phyloP scores from a whole-genome alignment of 2,329 filamentous ascomycete genomes.

The Fusarium agapanthi region DNA sequence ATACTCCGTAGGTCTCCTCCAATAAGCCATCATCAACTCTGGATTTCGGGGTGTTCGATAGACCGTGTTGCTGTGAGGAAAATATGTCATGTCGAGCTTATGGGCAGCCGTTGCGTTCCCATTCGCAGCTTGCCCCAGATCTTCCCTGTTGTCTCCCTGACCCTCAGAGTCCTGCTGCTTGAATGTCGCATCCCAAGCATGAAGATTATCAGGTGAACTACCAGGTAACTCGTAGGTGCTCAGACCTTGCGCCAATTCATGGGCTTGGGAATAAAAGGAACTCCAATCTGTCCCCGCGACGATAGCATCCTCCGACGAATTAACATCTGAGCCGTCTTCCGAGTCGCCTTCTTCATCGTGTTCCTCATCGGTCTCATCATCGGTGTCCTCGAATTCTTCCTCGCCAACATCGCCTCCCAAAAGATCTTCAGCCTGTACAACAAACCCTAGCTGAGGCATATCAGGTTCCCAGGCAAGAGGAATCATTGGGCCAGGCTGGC shows the following conservation, averaged over 20 bases:
- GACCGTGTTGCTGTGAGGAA: constrained; percentile 46
- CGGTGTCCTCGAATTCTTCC: constrained; percentile 27
- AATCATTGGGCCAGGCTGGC: background rate
- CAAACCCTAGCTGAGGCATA: constrained; percentile 13
- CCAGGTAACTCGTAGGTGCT: background rate
- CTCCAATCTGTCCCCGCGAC: constrained; percentile 7
- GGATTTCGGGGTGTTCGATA: constrained; percentile 24
- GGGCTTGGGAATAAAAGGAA: constrained; percentile 6
- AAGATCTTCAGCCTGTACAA: constrained; percentile 6
- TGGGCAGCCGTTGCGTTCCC: background rate
- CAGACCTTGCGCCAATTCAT: background rate
- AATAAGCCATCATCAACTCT: constrained; percentile 28
- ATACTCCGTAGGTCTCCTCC: constrained; percentile 27
- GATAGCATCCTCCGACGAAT: constrained; percentile 12
- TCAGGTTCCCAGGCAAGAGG: constrained; percentile 21
- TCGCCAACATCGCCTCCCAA: constrained; percentile 27
- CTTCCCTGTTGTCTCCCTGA: background rate
- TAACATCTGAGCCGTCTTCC: constrained; percentile 24
- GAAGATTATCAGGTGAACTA: constrained; percentile 16
- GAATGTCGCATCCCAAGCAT: constrained; percentile 18
- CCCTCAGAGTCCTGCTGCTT: constrained; percentile 2
- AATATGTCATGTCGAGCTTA: constrained; percentile 47
- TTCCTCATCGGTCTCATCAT: constrained; percentile 33
- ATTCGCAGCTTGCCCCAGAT: background rate
- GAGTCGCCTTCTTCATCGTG: constrained; percentile 20